These are phyloP conservation scores for Dicorynia guianensis DNA, from an alignment of 306 rosid genomes.

Conservation along the genomic window DNA sequence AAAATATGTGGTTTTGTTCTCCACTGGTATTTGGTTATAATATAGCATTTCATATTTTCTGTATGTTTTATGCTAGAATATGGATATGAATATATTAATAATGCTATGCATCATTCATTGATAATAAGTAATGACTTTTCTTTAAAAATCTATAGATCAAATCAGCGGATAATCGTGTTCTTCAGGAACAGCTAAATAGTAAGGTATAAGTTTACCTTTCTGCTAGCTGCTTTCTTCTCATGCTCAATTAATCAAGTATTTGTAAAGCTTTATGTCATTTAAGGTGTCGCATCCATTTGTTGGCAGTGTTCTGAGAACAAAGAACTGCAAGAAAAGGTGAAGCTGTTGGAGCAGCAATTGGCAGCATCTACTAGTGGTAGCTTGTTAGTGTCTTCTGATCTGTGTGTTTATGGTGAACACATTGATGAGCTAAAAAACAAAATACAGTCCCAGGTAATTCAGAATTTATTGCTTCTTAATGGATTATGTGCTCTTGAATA, in stretches of 20 bases:
- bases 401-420: conserved; percentile 58
- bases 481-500: conserved; percentile 13
- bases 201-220: conserved; percentile 57
- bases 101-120: neutral
- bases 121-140: conserved; percentile 10
- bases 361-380: conserved; percentile 55
- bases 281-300: conserved; percentile 32
- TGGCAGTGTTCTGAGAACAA: conserved; percentile 82
- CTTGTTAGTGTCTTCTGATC: conserved; percentile 49
- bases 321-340: conserved; percentile 76
- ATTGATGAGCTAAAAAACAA: conserved; percentile 78
- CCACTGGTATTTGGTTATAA: conserved; percentile 1
- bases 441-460: conserved; percentile 82
- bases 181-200: conserved; percentile 90
- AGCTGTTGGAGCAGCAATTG: conserved; percentile 70
- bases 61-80: conserved; percentile 10
- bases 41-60: conserved; percentile 21
- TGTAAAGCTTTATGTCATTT: conserved; percentile 19
- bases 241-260: conserved; percentile 8
- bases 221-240: neutral
- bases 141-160: conserved; percentile 65
- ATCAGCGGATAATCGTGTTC: conserved; percentile 96
- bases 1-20: conserved; percentile 14
- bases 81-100: neutral
- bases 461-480: conserved; percentile 26